Base-by-base conservation (phyloP, 495 filamentous ascomycete species). In the Penicillium robsamsonii region DNA sequence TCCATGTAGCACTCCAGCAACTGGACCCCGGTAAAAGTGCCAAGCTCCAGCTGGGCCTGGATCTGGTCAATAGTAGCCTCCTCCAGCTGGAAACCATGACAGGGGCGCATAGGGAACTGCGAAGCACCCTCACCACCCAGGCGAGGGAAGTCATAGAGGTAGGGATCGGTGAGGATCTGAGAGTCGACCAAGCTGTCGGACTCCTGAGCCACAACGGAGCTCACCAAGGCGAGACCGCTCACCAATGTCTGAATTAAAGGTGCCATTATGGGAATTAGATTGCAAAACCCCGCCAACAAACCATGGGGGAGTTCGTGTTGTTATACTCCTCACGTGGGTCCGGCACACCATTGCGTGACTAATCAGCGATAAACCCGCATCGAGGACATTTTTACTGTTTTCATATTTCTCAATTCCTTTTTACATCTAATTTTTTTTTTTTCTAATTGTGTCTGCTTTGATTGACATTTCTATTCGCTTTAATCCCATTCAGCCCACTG, bases 51-150 rank as follows among this genome's bases (percentile, higher is more conserved):
- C 2, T 66, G 62, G 7, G 53, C 53, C 59, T 85, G 82, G 37
- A 85, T 70, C 13, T 79, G 67, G 62, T 84, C 82, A 33, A 84
- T 81, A 30, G 72, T 77, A 12, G 84, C 79, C 60, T 90, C 87
- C 67, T 87, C 85, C 30, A 90, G 70, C 41, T 76, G 73, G 57
- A 88, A 70, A 24, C 80, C 80, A 52, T 81, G 71, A 68, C 87
- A 90, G 10, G 57, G 63, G 3, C 79, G 79, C 84, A 90, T 87
- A 25, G 81, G 79, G 58, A 84, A 83, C 38, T 75, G 58, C 13
- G 55, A 64, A 22, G 67, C 57, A 15, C 72, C 70, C 53, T 59
- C 52, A 43, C 60, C 60, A 20, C 70, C 61, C 53, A 71, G 53
- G 12, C 60, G 47, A 15, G 79, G 78, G 61, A 81, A 78, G 47